Conservation (phyloP, 495 filamentous ascomycete species). For the Lichina pygmaea region DNA sequence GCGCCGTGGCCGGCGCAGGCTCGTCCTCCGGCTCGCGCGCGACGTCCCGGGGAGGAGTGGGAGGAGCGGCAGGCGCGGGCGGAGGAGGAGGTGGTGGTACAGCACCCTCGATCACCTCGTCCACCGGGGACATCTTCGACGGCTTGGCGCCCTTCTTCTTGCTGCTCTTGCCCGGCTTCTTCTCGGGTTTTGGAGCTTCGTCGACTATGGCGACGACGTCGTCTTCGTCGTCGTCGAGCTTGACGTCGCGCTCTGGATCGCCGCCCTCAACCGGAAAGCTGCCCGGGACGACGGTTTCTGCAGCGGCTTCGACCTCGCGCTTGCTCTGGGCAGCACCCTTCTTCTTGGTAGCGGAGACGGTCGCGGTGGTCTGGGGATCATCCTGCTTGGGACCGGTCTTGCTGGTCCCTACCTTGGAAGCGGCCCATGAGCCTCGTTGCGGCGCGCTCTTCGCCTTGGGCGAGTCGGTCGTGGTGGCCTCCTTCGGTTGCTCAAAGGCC, state of each 20-base stretch:
- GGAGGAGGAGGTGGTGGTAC: not conserved
- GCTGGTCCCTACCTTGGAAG: not conserved
- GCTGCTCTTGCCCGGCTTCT: not conserved
- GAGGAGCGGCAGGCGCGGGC: not conserved
- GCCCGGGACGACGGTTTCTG: not conserved
- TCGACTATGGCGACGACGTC: not conserved
- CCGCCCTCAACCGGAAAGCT: constrained; percentile 1
- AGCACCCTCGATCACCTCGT: not conserved
- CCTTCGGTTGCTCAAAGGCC: not conserved
- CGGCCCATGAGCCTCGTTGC: not conserved
- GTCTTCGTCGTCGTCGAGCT: not conserved
- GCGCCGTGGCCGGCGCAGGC: not conserved
- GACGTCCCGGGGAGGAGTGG: not conserved
- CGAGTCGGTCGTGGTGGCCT: not conserved
- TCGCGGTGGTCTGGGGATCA: not conserved
- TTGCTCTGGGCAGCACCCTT: not conserved
- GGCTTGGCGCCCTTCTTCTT: not conserved
- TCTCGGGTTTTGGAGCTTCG: not conserved
- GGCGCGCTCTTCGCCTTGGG: not conserved
- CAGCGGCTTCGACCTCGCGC: not conserved
- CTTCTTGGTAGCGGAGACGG: not conserved
- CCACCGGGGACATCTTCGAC: not conserved
- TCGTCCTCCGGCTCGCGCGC: no score
- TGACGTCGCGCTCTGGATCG: not conserved
- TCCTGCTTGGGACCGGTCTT: not conserved